Base-by-base conservation (phyloP, 2,329 filamentous ascomycete genomes). In the Aspergillus ruber region DNA sequence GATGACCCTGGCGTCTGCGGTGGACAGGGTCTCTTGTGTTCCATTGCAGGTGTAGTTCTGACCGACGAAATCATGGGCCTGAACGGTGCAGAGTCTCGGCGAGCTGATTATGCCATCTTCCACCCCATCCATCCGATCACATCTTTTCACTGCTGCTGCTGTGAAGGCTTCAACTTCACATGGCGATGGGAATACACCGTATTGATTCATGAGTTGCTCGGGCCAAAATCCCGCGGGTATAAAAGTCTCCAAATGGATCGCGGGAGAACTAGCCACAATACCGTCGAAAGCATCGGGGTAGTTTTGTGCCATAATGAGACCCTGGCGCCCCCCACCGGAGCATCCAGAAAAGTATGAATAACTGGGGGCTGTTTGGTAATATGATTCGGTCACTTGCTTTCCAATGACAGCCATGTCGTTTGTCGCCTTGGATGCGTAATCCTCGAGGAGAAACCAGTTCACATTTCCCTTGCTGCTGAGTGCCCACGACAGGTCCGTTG, bases 231-330 rank as follows among this genome's bases (percentile, higher is more conserved):
- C 29, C 9, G 29, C 29, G 13, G 13, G 10, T 10, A 33, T 10
- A 6, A 33, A 33, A 33, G 10, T 5, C 10, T 10, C 10, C 29
- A 10, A 33, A n/a, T 33, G 9, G 10, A 33, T 33, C 10, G 29
- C 29, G 9, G 29, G 29, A 6, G 29, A 10, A 33, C 7, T 45
- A 9, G 78, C 73, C 1, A 81, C 52, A 8, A 78, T 71, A 13
- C 79, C 80, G 53, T 82, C 77, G 46, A 81, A 82, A 44, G 80
- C 77, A 0, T 73, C 66, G 0, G 81, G 79, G 50, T 74, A 81
- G 3, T 63, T 54, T 52, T 83, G 74, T 0, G 77, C 75, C 8
- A 75, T 41, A 48, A 57, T 51, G 6, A 55, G 45, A 1, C 52
- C 57, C 23, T 60, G 57, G 7, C 59, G 47, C 8, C 58, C 59